Percentiles rank a stretch among this genome's conserved stretches.
Conservation (phyloP, 257 asterid genomes). For the Salvia splendens region DNA sequence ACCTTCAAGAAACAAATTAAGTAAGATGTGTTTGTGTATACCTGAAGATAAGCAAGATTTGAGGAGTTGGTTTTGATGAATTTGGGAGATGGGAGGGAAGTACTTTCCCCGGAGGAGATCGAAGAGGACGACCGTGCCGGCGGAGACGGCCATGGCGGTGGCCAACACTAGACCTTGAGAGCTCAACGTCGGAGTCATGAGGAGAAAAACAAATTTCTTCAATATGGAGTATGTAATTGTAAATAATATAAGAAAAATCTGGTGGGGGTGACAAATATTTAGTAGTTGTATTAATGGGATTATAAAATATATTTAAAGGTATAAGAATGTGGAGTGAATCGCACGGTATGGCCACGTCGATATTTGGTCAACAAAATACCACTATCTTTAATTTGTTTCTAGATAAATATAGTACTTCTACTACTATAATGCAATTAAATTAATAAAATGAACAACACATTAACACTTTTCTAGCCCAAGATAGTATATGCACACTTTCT, state of each 20-base stretch:
- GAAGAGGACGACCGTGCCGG: conserved; percentile 60
- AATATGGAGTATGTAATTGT: no score
- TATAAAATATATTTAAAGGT: conserved; percentile 8
- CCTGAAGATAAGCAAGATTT: conserved; percentile 74
- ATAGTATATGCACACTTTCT: no score
- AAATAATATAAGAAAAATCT: no score
- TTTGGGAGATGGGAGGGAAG: conserved; percentile 8
- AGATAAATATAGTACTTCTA: no score
- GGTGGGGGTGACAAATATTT: conserved; percentile 9
- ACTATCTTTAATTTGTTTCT: not conserved
- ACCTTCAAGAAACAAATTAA: not conserved
- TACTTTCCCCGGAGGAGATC: conserved; percentile 55
- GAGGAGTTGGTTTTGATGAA: conserved; percentile 8
- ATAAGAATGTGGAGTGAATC: conserved; percentile 21
- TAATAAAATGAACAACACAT: no score
- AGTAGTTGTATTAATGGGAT: not conserved
- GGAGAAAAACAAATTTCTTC: not conserved
- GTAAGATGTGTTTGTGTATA: conserved; percentile 12
- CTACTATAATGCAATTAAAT: no score
- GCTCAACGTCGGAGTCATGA: conserved; percentile 49
- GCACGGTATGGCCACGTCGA: conserved; percentile 16
- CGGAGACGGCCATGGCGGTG: conserved; percentile 82
- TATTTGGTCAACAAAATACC: not conserved
- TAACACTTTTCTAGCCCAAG: no score
- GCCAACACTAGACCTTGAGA: conserved; percentile 72